Evolutionary conservation across 495 filamentous ascomycete species (phyloP).

Genomic region (Neurospora sp.): DNA sequence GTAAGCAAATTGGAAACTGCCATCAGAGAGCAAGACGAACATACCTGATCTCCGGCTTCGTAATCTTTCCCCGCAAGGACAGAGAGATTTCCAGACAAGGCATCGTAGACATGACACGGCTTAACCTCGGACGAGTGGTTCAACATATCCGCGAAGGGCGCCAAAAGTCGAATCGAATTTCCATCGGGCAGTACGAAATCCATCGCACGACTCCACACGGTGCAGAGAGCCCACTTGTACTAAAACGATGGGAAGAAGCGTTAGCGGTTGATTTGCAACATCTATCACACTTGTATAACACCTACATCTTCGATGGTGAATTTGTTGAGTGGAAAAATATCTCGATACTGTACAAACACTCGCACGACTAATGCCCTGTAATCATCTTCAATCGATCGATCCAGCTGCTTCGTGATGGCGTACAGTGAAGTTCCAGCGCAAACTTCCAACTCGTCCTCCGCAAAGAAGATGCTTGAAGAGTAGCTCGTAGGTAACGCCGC

Average conservation of each 20-base stretch:
- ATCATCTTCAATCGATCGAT: slow-evolving; percentile 18
- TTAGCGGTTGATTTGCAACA: slow-evolving; percentile 13
- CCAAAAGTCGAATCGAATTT: slow-evolving; percentile 20
- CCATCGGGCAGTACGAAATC: slow-evolving; percentile 20
- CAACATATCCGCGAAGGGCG: slow-evolving; percentile 24
- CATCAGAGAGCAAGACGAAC: too few relatives aligned
- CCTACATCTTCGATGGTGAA: slow-evolving; percentile 22
- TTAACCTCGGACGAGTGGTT: slow-evolving; percentile 25
- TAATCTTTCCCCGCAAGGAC: slow-evolving; percentile 22
- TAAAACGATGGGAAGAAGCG: slow-evolving; percentile 8
- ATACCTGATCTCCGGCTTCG: slow-evolving; percentile 20
- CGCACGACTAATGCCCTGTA: slow-evolving; percentile 14
- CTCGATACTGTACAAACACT: slow-evolving; percentile 18
- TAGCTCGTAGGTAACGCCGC: slow-evolving; percentile 20
- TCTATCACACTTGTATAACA: slow-evolving; percentile 9
- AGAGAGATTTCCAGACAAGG: slow-evolving; percentile 16
- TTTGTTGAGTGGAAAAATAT: slow-evolving; percentile 21
- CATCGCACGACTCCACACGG: slow-evolving; percentile 24
- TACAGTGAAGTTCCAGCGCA: slow-evolving; percentile 21
- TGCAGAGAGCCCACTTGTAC: slow-evolving; percentile 25
- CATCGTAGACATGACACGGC: slow-evolving; percentile 22
- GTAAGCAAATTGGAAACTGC: too few relatives aligned
- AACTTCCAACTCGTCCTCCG: slow-evolving; percentile 20
- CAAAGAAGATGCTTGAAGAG: slow-evolving; percentile 23
- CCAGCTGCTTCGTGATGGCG: slow-evolving; percentile 20